Evolutionary conservation across 2,329 filamentous ascomycete species (phyloP), one percentile per base, ranked within the genome.

Genomic region (Fusarium piperis): DNA sequence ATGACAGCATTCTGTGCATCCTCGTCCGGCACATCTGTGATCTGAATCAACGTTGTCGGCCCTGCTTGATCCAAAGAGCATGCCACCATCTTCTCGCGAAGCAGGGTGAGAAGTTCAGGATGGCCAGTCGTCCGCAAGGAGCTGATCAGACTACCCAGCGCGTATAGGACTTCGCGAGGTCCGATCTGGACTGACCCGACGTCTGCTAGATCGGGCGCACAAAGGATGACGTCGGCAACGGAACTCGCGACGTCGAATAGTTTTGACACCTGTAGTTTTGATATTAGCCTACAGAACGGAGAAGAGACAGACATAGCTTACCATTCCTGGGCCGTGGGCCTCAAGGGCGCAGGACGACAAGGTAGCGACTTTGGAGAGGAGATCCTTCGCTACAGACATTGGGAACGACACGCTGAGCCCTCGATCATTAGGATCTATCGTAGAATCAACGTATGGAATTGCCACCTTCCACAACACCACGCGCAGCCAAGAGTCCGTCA

Each of bases 191-290:
- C 56, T 3, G 55, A 58, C 4, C 39, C 67, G 3, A 48, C 55
- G 11, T 69, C 36, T 10, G 67, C 67, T 3, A 69, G 66, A 6
- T 69, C 66, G 3, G 67, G 67, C 1, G 67, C 67, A 8, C 67
- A 69, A 51, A 69, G 68, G 15, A 69, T 59, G 6, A 69, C 61
- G 12, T 69, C 67, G 5, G 67, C 67, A 6, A 69, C 60, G 0
- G 67, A 69, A 55, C 55, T 70, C 23, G 67, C 66, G 12, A 69
- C 66, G n/a, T 69, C 67, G 28, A 69, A 69, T 7, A 69, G 3
- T 36, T 69, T 69, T 4, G 67, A 62, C 41, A 68, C 62, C 66
- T 68, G 3, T 28, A 23, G 1, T 16, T 1, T 55, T 33, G 11
- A 65, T 15, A 28, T 52, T 41, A 20, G 12, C 26, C 10, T 7